Evolutionary conservation across 805 yeast genomes (phyloP), one percentile per base, ranked within the genome.

Genomic region (Blastobotrys peoriensis): DNA sequence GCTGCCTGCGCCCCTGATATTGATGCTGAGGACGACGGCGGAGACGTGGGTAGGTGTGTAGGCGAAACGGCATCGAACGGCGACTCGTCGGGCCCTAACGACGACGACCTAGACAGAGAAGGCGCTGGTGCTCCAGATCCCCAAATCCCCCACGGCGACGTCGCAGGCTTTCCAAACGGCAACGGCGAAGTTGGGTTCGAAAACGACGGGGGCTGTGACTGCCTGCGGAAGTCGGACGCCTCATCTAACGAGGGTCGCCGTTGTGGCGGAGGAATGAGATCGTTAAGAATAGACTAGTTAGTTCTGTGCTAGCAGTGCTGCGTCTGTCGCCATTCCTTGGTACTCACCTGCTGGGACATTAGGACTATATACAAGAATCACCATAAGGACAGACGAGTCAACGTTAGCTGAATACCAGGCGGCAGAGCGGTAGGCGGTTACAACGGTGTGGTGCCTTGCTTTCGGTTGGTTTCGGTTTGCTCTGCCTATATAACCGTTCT

Each of bases 1-100:
- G 39, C 21, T 36, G 44, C 17, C 19, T 19, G 34, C 39, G 39
- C 19, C 16, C 39, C 21, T 8, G 39, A 36, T 3, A 25, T 25
- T 13, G 22, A 13, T 4, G 13, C 9, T 25, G 13, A 20, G 15
- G 39, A 18, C 6, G 17, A 38, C 8, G 23, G 21, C 9, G 19
- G 13, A 4, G 41, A n/a, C 5, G 21, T 20, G 34, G 41, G 22
- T 38, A 22, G 34, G 41, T 38, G 15, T n/a, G 28, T n/a, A n/a
- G 23, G 18, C 27, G 27, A 15, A 15, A 37, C 8, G 5, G 33
- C 8, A 6, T 38, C 41, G 15, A 38, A 38, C 20, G 34, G 41
- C n/a, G 41, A 23, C 22, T 38, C 41, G 15, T 38, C 41, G 3
- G 18, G 28, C 10, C 22, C 5, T 18, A 19, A 19, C 28, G 40